These are phyloP conservation scores for Saprolegnia diclina DNA, from an alignment of 352 stramenopile genomes.

Conservation along the genomic window DNA sequence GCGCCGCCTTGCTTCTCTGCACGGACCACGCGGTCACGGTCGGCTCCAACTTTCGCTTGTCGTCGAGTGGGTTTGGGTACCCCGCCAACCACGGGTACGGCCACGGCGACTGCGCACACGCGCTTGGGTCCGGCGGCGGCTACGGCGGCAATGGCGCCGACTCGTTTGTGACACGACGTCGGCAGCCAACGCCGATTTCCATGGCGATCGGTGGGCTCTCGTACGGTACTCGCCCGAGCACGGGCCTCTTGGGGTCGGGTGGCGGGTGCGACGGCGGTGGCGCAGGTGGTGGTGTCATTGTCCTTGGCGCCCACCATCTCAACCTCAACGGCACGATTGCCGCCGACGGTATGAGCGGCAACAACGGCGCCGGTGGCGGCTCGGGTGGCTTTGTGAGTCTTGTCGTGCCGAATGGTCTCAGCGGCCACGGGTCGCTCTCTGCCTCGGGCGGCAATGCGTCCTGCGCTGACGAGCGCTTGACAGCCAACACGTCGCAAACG, in stretches of 20 bases:
- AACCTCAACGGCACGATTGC: conserved; percentile 63
- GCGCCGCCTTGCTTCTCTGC: conserved; percentile 58
- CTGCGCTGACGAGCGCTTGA: conserved; percentile 36
- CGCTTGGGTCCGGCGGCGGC: conserved; percentile 56
- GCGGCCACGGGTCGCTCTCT: conserved; percentile 55
- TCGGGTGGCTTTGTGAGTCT: conserved; percentile 68
- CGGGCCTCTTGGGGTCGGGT: conserved; percentile 63
- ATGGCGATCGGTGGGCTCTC: conserved; percentile 51
- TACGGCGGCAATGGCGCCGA: conserved; percentile 69
- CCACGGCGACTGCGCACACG: conserved; percentile 47
- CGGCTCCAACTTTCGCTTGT: conserved; percentile 38
- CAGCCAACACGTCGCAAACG: conserved; percentile 18
- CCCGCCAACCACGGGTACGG: conserved; percentile 60
- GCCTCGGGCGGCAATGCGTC: conserved; percentile 59
- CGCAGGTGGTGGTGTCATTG: conserved; percentile 59
- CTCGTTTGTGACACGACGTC: conserved; percentile 34
- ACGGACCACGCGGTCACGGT: conserved; percentile 46
- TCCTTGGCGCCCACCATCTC: conserved; percentile 53
- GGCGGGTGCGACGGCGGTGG: conserved; percentile 62
- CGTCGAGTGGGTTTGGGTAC: conserved; percentile 54
- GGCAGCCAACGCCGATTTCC: conserved; percentile 46
- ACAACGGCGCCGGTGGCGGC: conserved; percentile 54
- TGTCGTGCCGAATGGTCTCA: conserved; percentile 50
- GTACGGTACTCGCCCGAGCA: conserved; percentile 59
- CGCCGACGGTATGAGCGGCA: conserved; percentile 56